Evolutionary conservation across 2,329 filamentous ascomycete species (phyloP), one percentile per base, ranked within the genome.

Genomic region (Madurella fahalii): DNA sequence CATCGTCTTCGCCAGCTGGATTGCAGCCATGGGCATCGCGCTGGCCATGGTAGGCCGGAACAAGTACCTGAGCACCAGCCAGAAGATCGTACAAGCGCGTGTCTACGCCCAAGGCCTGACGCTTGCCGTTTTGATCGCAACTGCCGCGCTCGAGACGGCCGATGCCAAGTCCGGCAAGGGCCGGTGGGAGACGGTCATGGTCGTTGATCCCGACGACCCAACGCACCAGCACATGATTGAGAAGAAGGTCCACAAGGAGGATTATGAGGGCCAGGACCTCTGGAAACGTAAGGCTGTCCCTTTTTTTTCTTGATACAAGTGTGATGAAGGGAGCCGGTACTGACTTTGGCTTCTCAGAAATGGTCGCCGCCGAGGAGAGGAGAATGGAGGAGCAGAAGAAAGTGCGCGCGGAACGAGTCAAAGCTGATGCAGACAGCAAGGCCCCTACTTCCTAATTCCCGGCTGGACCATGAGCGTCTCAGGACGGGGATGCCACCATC

Each of bases 11-110:
- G 80, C 77, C 47, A 86, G 84, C 18, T 96, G 92, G 92, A 72
- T 93, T 13, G 87, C 86, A 40, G 85, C 84, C 64, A 93, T 96
- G 84, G 84, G 79, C 56, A 72, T 86, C 41, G 86, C 89, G 4
- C 81, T 94, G 62, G 83, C 78, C 52, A 70, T 95, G 31, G 90
- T 96, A 60, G 84, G 87, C 67, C 83, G 90, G 59, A 90, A 90
- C 69, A 85, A 82, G 61, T 89, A 86, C 68, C 78, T 95, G 45
- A 83, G 80, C 47, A 85, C 84, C 2, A 75, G 81, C 57, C 92
- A 96, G 78, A 96, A 96, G 79, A 76, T 96, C 18, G 92, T 96
- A 15, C 92, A 96, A 79, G 92, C 91, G 20, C 86, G 92, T 81
- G 87, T 96, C 61, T 96, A 96, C 73, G 92, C 92, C 3, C 92